Base-by-base conservation (phyloP, 2,329 filamentous ascomycete species). In the Aureobasidium pullulans region DNA sequence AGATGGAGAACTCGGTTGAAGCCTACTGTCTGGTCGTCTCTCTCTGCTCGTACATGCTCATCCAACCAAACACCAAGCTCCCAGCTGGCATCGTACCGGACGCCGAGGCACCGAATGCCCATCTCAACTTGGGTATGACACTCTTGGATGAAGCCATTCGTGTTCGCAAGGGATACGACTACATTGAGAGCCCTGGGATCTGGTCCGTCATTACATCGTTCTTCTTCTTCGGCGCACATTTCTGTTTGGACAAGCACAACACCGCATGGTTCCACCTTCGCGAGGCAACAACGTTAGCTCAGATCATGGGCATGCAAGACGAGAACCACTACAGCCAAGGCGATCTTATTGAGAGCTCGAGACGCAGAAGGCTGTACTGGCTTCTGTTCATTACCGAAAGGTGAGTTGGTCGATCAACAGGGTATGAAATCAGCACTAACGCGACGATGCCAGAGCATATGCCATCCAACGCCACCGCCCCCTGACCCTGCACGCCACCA, bases 391-490 rank as follows among this genome's bases (percentile, higher is more conserved):
- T 85, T 34, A 82, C 82, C 0, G 84, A 86, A 70, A 77, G 81
- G 80, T 82, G 70, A 50, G 59, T 57, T 2, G 10, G 6, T 10
- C 19, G 4, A 7, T 1, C 13, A 9, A 29, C 15, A 16, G 13
- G 11, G 13, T 15, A 13, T 36, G 16, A 7, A 19, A 15, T 6
- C 57, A 48, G 10, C 1, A 53, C 56, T 61, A 16, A 63, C 28
- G 19, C 28, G 8, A 8, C 16, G 7, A 6, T n/a, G 10, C n/a
- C 57, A 86, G 85, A 63, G 83, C 82, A 5, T 85, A 84, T 66
- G 84, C 84, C 3, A 79, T 87, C 32, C 77, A 86, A 60, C 79
- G 83, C 48, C 84, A 85, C 66, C 83, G 84, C 59, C 84, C 84
- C 1, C 79, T 87, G 36, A 83, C 82, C 0, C 72, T 87, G 7